Percentiles rank a stretch among this genome's conserved stretches.
Conservation (phyloP, 2,329 filamentous ascomycete genomes). For the Geosmithia putterillii region DNA sequence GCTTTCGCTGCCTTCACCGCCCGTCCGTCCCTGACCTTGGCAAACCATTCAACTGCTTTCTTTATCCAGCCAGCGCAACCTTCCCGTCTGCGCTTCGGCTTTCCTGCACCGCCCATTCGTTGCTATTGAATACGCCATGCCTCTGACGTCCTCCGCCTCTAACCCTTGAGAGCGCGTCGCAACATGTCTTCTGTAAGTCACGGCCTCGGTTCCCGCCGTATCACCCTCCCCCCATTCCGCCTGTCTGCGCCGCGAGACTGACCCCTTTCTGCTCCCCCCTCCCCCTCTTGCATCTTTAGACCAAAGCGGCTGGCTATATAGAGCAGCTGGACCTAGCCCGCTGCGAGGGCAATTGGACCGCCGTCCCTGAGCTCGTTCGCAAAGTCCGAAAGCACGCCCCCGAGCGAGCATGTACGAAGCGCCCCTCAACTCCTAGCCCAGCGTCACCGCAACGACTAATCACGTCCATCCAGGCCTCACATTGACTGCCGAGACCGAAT, state of each 20-base stretch:
- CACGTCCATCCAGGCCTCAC: constrained; percentile 42
- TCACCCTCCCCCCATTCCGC: neutral
- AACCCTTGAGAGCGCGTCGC: neutral
- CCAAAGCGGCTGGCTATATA: constrained; percentile 76
- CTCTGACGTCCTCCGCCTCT: neutral
- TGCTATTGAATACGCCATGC: neutral
- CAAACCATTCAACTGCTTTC: too few species aligned
- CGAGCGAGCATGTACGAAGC: constrained; percentile 61
- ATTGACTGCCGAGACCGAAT: constrained; percentile 57
- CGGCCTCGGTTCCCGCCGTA: too few species aligned
- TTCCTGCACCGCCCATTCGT: neutral
- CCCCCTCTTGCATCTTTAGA: constrained; percentile 19
- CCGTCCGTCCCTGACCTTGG: neutral
- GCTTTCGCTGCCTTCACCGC: neutral
- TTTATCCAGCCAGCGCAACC: neutral
- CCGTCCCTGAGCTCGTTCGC: constrained; percentile 76
- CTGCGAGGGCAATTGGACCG: constrained; percentile 77
- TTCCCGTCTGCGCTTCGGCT: neutral
- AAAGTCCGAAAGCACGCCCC: constrained; percentile 94
- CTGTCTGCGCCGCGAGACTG: neutral
- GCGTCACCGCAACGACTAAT: neutral
- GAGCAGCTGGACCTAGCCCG: constrained; percentile 73
- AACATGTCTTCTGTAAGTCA: neutral
- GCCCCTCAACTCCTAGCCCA: neutral
- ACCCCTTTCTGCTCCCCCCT: neutral